Conservation (phyloP, 2,329 filamentous ascomycete genomes). For the Fusarium sp. region DNA sequence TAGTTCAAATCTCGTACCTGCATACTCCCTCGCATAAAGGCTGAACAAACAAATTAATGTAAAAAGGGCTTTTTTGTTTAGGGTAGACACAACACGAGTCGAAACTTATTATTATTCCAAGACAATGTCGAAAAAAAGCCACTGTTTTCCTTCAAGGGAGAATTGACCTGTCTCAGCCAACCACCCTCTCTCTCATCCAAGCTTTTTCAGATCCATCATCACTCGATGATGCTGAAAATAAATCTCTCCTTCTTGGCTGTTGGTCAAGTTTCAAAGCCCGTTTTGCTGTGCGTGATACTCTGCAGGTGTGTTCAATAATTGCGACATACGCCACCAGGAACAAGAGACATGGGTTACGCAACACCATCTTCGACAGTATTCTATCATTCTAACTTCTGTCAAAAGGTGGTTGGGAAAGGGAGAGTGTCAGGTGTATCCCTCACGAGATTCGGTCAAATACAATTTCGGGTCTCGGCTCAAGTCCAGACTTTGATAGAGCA, state of each 20-base stretch:
- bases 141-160: not conserved
- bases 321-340: not conserved
- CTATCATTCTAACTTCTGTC: not conserved
- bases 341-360: not conserved
- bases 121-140: not conserved
- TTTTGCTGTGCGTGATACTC: not conserved
- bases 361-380: not conserved
- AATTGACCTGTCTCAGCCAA: not conserved
- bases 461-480: not conserved
- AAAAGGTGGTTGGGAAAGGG: not conserved
- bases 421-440: not conserved
- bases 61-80: not conserved
- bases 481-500: not conserved
- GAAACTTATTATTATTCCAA: not conserved
- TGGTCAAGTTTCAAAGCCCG: not conserved
- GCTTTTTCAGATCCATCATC: not conserved
- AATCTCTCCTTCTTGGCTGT: not conserved
- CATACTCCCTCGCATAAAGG: not conserved
- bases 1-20: not conserved
- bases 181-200: not conserved
- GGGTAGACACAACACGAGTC: conserved; percentile 1
- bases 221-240: not conserved
- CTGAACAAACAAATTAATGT: not conserved
- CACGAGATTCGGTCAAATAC: not conserved
- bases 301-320: not conserved